Evolutionary conservation across 306 rosid genomes (phyloP).

Genomic region (Castanea mollissima): DNA sequence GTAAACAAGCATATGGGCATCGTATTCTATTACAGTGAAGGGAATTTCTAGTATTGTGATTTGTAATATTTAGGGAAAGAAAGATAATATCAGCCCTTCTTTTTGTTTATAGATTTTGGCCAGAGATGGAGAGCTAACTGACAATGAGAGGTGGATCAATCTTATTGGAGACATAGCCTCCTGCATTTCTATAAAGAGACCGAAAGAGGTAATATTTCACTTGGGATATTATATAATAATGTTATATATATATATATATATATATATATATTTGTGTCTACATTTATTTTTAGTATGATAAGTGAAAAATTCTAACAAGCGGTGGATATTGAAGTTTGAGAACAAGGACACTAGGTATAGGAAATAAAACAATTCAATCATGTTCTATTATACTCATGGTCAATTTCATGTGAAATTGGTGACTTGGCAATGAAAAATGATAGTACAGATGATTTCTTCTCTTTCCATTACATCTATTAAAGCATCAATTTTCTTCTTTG

Average conservation of each 20-base stretch:
- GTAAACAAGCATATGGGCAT: slow-evolving; percentile 34
- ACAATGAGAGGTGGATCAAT: slow-evolving; percentile 93
- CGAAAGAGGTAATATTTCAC: slow-evolving; percentile 74
- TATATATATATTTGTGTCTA: background rate
- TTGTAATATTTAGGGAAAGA: slow-evolving; percentile 19
- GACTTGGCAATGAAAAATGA: background rate
- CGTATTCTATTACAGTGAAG: background rate
- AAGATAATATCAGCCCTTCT: slow-evolving; percentile 20
- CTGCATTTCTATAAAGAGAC: slow-evolving; percentile 92
- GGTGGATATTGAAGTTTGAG: background rate
- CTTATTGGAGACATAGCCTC: slow-evolving; percentile 88
- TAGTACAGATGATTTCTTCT: background rate
- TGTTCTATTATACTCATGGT: background rate
- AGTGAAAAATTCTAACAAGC: background rate
- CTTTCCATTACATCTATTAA: background rate
- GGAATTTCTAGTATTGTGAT: background rate
- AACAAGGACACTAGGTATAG: background rate
- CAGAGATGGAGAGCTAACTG: slow-evolving; percentile 85
- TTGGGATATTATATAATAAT: slow-evolving; percentile 15
- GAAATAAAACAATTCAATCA: background rate
- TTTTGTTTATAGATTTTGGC: slow-evolving; percentile 69
- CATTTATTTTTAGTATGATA: background rate
- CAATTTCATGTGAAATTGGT: background rate
- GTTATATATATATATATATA: too few species aligned
- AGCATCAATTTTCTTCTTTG: background rate